Evolutionary conservation across 2,329 filamentous ascomycete species (phyloP).

Genomic region (Scytalidium sp.): DNA sequence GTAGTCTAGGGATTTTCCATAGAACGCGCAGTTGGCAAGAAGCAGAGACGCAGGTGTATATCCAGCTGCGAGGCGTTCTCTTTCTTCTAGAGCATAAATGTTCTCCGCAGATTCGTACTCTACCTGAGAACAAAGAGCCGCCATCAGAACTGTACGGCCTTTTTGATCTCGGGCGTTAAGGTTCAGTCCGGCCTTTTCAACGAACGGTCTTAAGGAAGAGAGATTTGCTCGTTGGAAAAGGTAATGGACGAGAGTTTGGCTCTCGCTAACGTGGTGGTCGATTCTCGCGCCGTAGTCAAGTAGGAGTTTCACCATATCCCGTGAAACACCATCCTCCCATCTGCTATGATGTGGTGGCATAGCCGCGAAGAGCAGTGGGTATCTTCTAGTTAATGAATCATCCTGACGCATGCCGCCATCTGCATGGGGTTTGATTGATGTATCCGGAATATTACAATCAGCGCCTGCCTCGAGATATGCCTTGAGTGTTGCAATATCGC

Average conservation of each 20-base stretch:
- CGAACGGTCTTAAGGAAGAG: constrained; percentile 8
- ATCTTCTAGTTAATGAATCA: constrained; percentile 1
- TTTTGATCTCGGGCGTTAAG: constrained; percentile 7
- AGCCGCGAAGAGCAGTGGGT: constrained; percentile 10
- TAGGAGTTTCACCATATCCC: constrained; percentile 6
- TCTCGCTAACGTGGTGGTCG: constrained; percentile 1
- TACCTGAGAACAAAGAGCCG: constrained; percentile 1
- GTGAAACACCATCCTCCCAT: constrained; percentile 2
- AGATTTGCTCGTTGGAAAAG: constrained; percentile 8
- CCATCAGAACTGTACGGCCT: constrained; percentile 9
- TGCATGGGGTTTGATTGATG: not conserved
- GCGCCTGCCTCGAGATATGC: constrained; percentile 8
- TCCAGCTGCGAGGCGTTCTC: not conserved
- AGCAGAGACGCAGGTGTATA: not conserved
- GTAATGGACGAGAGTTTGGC: constrained; percentile 7
- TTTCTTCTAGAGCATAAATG: constrained; percentile 2
- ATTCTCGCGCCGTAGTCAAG: constrained; percentile 9
- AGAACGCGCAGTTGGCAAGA: constrained; percentile 1
- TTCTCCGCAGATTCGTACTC: not conserved
- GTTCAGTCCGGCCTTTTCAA: constrained; percentile 6
- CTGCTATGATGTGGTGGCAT: constrained; percentile 3
- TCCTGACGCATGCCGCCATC: not conserved
- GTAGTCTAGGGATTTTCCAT: constrained; percentile 3
- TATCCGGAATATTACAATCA: constrained; percentile 8
- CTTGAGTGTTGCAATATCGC: constrained; percentile 2